A percentile compares a stretch with the other conserved stretches of the same genome.
Evolutionary conservation across 345 rosid species (phyloP).

Genomic region (Salix caprea): DNA sequence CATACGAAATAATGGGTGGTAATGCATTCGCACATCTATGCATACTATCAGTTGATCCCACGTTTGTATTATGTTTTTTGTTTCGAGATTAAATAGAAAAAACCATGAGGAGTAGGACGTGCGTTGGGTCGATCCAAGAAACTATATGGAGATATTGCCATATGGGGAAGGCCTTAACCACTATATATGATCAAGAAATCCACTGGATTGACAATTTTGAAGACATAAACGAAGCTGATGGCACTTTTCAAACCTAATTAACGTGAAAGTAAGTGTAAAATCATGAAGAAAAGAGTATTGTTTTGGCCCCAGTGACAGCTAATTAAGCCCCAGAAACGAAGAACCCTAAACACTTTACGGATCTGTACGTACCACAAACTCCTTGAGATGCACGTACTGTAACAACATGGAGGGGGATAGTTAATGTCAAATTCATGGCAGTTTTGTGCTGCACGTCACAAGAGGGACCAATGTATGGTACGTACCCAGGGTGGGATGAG

Average conservation of each 20-base stretch:
- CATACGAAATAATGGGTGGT: not conserved
- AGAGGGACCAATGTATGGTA: not conserved
- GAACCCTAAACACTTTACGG: slow-evolving; percentile 11
- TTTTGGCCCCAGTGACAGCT: slow-evolving; percentile 18
- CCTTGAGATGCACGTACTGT: slow-evolving; percentile 7
- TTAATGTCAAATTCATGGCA: slow-evolving; percentile 5
- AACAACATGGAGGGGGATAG: not conserved
- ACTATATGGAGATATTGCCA: not conserved
- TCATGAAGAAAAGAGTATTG: not conserved
- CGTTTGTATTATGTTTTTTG: not conserved
- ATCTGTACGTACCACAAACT: slow-evolving; percentile 10
- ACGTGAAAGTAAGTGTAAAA: not conserved
- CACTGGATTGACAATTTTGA: not conserved
- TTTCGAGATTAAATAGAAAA: not conserved
- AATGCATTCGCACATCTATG: not conserved
- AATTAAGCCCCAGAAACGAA: not conserved
- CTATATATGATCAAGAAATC: not conserved
- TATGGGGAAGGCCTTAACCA: not conserved
- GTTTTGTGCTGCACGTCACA: not conserved
- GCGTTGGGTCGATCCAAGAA: not conserved
- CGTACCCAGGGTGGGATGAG: slow-evolving; percentile 4
- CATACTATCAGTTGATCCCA: not conserved
- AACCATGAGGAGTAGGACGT: not conserved
- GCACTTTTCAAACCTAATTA: not conserved
- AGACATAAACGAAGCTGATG: not conserved